phyloP scores from a whole-genome alignment of 2,329 filamentous ascomycete genomes.

The Tolypocladium album region DNA sequence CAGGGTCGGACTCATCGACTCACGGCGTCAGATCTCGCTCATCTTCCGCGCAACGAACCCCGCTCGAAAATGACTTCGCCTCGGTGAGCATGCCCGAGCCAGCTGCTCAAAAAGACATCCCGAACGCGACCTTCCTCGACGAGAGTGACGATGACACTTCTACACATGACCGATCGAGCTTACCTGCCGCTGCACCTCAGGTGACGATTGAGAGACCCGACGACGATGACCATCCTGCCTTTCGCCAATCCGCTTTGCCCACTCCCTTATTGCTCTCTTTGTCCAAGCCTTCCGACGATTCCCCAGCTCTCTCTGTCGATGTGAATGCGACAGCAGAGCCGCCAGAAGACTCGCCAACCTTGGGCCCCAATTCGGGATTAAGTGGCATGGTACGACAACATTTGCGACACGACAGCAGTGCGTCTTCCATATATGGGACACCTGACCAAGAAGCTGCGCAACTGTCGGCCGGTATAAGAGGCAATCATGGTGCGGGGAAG shows the following conservation, averaged over 20 bases:
- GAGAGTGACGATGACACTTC: slow-evolving; percentile 30
- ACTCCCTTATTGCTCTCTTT: slow-evolving; percentile 28
- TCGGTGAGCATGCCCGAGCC: slow-evolving; percentile 14
- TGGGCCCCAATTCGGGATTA: slow-evolving; percentile 59
- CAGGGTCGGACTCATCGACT: slow-evolving; percentile 33
- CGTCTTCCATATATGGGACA: slow-evolving; percentile 65
- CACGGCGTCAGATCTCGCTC: slow-evolving; percentile 33
- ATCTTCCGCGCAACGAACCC: slow-evolving; percentile 29
- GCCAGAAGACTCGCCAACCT: slow-evolving; percentile 63
- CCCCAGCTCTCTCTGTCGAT: slow-evolving; percentile 12
- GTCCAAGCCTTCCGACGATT: slow-evolving; percentile 16
- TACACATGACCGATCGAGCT: slow-evolving; percentile 1
- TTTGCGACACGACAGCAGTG: slow-evolving; percentile 68
- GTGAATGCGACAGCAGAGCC: slow-evolving; percentile 6
- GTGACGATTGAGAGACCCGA: slow-evolving; percentile 34
- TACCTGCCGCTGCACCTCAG: slow-evolving; percentile 18
- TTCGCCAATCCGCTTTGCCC: slow-evolving; percentile 33
- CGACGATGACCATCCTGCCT: slow-evolving; percentile 44
- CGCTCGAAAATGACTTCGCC: slow-evolving; percentile 20
- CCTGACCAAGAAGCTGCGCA: slow-evolving; percentile 21
- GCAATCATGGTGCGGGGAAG: not conserved
- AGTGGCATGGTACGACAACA: slow-evolving; percentile 79
- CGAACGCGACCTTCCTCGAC: slow-evolving; percentile 30
- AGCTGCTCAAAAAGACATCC: slow-evolving; percentile 20
- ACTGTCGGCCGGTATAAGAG: not conserved